phyloP scores from a whole-genome alignment of 371 early-diverging fungal species.

The Mucor plumbeus region DNA sequence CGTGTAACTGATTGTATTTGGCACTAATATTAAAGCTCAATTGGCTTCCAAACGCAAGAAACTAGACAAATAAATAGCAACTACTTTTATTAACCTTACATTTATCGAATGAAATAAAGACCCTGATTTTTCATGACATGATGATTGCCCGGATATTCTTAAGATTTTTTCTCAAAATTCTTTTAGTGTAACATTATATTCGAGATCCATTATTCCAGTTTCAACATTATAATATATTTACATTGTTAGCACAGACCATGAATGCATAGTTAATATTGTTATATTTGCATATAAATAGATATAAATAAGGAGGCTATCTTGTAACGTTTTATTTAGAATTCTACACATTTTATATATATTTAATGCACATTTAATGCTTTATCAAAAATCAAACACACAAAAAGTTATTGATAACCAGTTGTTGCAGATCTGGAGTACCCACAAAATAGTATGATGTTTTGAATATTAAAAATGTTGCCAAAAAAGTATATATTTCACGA shows the following conservation, averaged over 20 bases:
- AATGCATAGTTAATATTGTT: not conserved
- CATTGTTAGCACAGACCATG: not conserved
- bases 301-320: no score
- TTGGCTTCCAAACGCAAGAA: not conserved
- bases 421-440: no score
- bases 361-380: no score
- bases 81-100: not conserved
- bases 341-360: no score
- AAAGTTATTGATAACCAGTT: not conserved
- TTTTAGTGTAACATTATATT: not conserved
- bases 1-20: not conserved
- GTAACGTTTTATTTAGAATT: no score
- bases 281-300: no score
- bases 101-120: not conserved
- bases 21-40: not conserved
- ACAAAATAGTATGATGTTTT: not conserved
- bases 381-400: not conserved
- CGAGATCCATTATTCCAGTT: not conserved
- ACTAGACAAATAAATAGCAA: not conserved
- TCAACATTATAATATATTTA: not conserved
- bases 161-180: not conserved
- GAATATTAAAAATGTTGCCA: not conserved
- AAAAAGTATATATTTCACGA: not conserved
- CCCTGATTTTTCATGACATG: not conserved
- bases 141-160: not conserved